Conservation (phyloP, 495 filamentous ascomycete genomes). For the Aspergillus bertholletiae region DNA sequence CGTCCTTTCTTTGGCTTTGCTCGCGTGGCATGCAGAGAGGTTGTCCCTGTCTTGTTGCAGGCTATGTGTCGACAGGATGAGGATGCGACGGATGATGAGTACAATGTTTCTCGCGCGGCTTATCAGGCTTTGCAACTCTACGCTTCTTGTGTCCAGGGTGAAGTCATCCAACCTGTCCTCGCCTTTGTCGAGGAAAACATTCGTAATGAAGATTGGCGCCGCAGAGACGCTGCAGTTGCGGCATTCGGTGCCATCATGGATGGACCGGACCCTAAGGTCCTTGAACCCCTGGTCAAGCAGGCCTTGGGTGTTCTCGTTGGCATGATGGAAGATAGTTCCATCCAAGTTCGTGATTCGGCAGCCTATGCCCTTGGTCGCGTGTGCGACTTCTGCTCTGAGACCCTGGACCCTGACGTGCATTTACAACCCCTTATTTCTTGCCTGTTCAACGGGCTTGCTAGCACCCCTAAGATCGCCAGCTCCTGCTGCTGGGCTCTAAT, state of each 20-base stretch:
- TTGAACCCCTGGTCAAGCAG: slow-evolving; percentile 92
- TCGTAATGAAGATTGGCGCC: slow-evolving; percentile 85
- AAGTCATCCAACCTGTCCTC: slow-evolving; percentile 79
- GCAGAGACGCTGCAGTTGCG: slow-evolving; percentile 90
- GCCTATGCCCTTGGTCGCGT: slow-evolving; percentile 95
- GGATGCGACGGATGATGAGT: slow-evolving; percentile 93
- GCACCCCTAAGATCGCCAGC: slow-evolving; percentile 92
- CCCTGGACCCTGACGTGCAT: slow-evolving; percentile 79
- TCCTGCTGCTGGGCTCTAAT: slow-evolving; percentile 99
- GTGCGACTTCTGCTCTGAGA: slow-evolving; percentile 82
- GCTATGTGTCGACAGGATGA: slow-evolving; percentile 96
- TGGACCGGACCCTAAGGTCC: slow-evolving; percentile 81
- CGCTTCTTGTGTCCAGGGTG: slow-evolving; percentile 78
- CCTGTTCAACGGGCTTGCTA: slow-evolving; percentile 86
- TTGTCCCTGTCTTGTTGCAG: slow-evolving; percentile 83
- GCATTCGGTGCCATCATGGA: slow-evolving; percentile 99
- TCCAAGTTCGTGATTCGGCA: slow-evolving; percentile 94
- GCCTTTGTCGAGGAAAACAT: slow-evolving; percentile 88
- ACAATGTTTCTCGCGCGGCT: slow-evolving; percentile 90
- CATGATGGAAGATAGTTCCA: slow-evolving; percentile 91
- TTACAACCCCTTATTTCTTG: slow-evolving; percentile 78
- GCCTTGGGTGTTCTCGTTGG: slow-evolving; percentile 82
- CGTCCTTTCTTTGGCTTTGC: slow-evolving; percentile 91
- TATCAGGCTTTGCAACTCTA: slow-evolving; percentile 97
- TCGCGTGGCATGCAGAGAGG: slow-evolving; percentile 82